These are phyloP conservation scores for Ophiostoma quercus DNA, from an alignment of 2,329 filamentous ascomycete genomes.

Conservation along the genomic window DNA sequence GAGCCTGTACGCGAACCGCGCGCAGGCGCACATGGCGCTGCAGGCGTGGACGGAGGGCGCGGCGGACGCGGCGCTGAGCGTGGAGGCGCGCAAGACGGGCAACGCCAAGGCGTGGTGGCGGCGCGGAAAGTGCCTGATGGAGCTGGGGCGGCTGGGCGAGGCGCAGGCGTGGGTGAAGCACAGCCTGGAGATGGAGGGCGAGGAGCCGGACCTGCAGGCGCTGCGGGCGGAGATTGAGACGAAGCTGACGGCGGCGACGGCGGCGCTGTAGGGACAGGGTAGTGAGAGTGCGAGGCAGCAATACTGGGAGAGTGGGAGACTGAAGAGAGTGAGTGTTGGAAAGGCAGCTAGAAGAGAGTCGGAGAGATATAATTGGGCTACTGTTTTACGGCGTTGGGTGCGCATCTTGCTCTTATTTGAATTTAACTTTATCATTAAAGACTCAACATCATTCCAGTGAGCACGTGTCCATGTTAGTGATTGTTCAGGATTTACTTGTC, in stretches of 20 bases:
- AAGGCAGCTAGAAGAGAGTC: not conserved
- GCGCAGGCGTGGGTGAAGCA: slow-evolving; percentile 70
- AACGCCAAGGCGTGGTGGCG: slow-evolving; percentile 97
- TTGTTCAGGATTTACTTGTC: not conserved
- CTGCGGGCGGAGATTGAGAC: slow-evolving; percentile 59
- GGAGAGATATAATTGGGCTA: not conserved
- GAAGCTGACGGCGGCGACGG: slow-evolving; percentile 26
- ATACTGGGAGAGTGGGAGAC: not conserved
- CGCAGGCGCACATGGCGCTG: slow-evolving; percentile 81
- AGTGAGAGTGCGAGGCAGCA: not conserved
- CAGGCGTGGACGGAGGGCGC: slow-evolving; percentile 78
- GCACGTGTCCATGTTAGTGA: not conserved
- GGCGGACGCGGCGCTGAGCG: slow-evolving; percentile 81
- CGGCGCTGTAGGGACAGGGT: not conserved
- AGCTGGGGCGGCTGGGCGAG: slow-evolving; percentile 87
- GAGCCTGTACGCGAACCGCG: slow-evolving; percentile 75
- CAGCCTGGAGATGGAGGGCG: slow-evolving; percentile 77
- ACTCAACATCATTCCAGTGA: not conserved
- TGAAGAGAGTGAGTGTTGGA: not conserved
- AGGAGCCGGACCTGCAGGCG: slow-evolving; percentile 57
- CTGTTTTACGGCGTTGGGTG: not conserved
- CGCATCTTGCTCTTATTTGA: not conserved
- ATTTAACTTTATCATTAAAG: not conserved
- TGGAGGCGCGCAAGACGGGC: slow-evolving; percentile 77
- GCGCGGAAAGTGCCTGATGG: slow-evolving; percentile 72